Base-by-base conservation (phyloP, 2,329 filamentous ascomycete species). In the Trichophaea hybrida region DNA sequence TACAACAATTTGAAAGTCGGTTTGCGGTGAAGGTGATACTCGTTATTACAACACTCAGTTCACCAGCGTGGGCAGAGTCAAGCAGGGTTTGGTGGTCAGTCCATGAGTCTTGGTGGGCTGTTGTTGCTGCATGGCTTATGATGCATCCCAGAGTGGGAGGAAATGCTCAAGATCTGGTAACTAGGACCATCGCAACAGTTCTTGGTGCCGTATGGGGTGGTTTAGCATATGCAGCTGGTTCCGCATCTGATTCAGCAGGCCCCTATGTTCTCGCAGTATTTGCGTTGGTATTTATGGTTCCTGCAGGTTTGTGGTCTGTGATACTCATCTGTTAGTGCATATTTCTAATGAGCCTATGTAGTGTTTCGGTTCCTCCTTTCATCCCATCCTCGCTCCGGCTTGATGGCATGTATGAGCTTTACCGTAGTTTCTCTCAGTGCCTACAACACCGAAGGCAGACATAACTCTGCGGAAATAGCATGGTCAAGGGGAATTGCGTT, bases 51-150 rank as follows among this genome's bases (percentile, higher is more conserved):
- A 67, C 79, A 0, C 69, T 82, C 4, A 75, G 79, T 0, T 69
- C 81, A 17, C 79, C 80, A 4, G 77, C 77, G 2, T 82, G 78
- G 74, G 67, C 80, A 1, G 59, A 68, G 5, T 63, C 70, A 8
- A 74, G 73, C 58, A 70, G 72, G 43, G 64, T 56, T 1, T 82
- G 79, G 80, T 81, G 78, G 77, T 75, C 80, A 68, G 62, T 72
- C 6, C 75, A 79, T 57, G 76, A 80, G 58, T 73, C 71, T 7
- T 82, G 80, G 80, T 82, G 80, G 79, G 75, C 75, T 10, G 78
- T 81, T 1, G 74, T 77, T 12, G 75, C 79, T 68, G 77, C 76
- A 24, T 81, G 79, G 78, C 71, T 79, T 38, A 78, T 80, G 69
- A 77, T 76, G 71, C 75, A 77, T 59, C 75, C 75, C 50, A 70